Percentiles rank a stretch among this genome's conserved stretches.
phyloP scores from a whole-genome alignment of 1,284 basidiomycete species.

The Microbotryomycetes sp. region DNA sequence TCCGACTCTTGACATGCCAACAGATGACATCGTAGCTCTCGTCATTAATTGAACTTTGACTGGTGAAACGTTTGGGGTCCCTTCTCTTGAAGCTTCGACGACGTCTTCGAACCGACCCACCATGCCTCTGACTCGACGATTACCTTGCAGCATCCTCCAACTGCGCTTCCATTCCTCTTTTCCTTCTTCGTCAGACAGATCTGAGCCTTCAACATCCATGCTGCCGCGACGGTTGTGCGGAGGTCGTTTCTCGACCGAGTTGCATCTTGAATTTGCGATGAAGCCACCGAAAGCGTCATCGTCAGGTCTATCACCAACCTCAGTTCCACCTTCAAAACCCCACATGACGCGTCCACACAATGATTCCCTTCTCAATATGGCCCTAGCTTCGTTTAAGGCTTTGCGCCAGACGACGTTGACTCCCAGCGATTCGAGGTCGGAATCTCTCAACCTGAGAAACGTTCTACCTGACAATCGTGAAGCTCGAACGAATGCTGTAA shows the following conservation, averaged over 20 bases:
- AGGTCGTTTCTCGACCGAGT: not conserved
- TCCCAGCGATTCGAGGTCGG: constrained; percentile 33
- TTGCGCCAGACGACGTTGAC: constrained; percentile 31
- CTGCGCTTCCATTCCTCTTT: constrained; percentile 36
- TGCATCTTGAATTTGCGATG: no score
- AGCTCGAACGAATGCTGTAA: constrained; percentile 29
- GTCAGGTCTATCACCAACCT: not conserved
- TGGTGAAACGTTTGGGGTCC: not conserved
- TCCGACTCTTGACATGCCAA: not conserved
- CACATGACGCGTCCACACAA: constrained; percentile 25
- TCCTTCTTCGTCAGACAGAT: constrained; percentile 12
- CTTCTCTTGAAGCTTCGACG: constrained; percentile 4
- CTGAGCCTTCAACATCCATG: constrained; percentile 20
- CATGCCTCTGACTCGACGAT: constrained; percentile 30
- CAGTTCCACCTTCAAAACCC: constrained; percentile 16
- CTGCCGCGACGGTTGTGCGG: not conserved
- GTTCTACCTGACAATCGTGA: constrained; percentile 31
- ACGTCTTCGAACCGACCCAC: constrained; percentile 26
- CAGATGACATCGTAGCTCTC: no score
- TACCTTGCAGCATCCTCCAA: constrained; percentile 23
- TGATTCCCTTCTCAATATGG: constrained; percentile 17
- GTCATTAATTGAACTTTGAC: not conserved
- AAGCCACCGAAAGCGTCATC: not conserved
- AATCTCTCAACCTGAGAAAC: constrained; percentile 33
- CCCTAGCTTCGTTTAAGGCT: constrained; percentile 17